A percentile compares a stretch with the other conserved stretches of the same genome.
Conservation (phyloP, 306 rosid genomes). For the Fagus sylvatica region DNA sequence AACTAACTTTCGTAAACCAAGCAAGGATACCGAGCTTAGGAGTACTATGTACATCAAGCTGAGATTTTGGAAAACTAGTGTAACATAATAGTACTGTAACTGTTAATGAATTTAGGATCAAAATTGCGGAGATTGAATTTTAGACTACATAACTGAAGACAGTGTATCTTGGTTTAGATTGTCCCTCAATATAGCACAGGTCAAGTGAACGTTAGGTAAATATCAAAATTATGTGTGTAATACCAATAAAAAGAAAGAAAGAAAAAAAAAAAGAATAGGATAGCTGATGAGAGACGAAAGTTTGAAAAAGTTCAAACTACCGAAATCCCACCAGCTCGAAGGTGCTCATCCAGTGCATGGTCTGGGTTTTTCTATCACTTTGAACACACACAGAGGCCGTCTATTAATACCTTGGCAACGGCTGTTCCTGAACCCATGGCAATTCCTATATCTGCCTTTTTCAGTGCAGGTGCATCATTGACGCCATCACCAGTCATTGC, state of each 20-base stretch:
- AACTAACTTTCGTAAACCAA: conserved; percentile 11
- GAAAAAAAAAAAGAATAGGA: background rate
- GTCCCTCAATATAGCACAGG: background rate
- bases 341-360: background rate
- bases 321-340: background rate
- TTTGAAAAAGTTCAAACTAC: conserved; percentile 4
- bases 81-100: background rate
- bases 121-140: background rate
- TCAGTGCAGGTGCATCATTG: conserved; percentile 97
- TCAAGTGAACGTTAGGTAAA: background rate
- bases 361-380: background rate
- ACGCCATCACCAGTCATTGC: conserved; percentile 99
- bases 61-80: background rate
- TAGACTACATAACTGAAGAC: background rate
- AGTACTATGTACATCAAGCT: background rate
- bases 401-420: conserved; percentile 81
- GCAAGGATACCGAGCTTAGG: background rate
- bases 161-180: background rate
- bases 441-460: conserved; percentile 97
- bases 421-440: conserved; percentile 99
- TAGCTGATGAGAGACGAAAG: conserved; percentile 2
- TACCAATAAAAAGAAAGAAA: too few relatives aligned
- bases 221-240: background rate
- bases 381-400: background rate
- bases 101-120: background rate